Conservation (phyloP, 176 grass and related monocot genomes). For the Ampelocalamus luodianensis region DNA sequence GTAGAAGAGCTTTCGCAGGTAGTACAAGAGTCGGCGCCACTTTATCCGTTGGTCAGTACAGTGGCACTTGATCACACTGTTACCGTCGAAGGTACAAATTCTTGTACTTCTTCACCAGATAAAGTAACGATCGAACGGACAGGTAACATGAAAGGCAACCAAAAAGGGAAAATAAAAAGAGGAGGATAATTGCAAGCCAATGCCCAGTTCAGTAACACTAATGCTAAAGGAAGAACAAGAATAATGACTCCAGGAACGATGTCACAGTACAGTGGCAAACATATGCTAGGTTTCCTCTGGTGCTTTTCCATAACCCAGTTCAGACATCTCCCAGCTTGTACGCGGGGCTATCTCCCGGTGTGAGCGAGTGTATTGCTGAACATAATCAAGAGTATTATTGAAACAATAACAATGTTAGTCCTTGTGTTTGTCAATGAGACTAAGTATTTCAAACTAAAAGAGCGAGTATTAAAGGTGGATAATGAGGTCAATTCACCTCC, state of each 20-base stretch:
- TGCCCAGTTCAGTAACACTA: slow-evolving; percentile 34
- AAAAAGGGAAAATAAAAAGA: slow-evolving; percentile 12
- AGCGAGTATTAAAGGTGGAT: neutral
- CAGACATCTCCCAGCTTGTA: slow-evolving; percentile 79
- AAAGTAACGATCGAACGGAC: slow-evolving; percentile 23
- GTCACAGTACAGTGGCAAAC: slow-evolving; percentile 40
- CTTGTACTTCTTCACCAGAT: slow-evolving; percentile 30
- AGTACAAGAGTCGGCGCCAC: too few species aligned
- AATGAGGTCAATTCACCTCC: slow-evolving; percentile 65
- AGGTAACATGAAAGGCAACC: slow-evolving; percentile 7
- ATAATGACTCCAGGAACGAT: slow-evolving; percentile 22
- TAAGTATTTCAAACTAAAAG: slow-evolving; percentile 13
- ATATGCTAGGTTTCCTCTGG: slow-evolving; percentile 40
- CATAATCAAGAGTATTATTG: slow-evolving; percentile 15
- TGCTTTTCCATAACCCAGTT: slow-evolving; percentile 66
- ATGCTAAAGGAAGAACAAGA: slow-evolving; percentile 13
- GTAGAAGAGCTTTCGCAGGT: too few species aligned
- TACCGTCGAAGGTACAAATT: slow-evolving; percentile 33
- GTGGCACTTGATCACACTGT: slow-evolving; percentile 20
- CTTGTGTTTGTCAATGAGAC: slow-evolving; percentile 20
- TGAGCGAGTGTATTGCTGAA: slow-evolving; percentile 78
- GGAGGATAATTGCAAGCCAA: slow-evolving; percentile 28
- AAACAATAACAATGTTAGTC: neutral
- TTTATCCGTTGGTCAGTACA: too few species aligned
- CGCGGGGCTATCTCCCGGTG: slow-evolving; percentile 75